phyloP scores from a whole-genome alignment of 495 filamentous ascomycete genomes.

The Pseudotulostoma volvatum region DNA sequence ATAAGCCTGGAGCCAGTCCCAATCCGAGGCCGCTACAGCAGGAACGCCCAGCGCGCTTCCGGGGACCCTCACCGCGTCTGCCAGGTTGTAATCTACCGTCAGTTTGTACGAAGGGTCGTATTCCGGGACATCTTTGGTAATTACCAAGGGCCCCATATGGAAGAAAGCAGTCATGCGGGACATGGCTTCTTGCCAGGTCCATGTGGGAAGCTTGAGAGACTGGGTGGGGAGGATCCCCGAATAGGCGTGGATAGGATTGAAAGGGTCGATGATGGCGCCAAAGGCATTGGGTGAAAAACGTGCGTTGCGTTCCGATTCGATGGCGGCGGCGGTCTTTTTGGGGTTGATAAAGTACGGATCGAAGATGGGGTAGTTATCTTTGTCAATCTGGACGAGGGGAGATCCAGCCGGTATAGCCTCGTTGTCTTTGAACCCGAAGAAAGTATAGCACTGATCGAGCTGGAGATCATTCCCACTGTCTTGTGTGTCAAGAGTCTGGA shows the following conservation, averaged over 20 bases:
- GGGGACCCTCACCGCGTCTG: slow-evolving; percentile 1
- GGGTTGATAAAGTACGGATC: not conserved
- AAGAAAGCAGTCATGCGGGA: slow-evolving; percentile 31
- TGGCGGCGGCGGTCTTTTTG: not conserved
- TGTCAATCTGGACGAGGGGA: not conserved
- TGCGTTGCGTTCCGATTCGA: not conserved
- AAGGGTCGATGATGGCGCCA: slow-evolving; percentile 31
- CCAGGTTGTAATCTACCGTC: slow-evolving; percentile 5
- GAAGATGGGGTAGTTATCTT: not conserved
- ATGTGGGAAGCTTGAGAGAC: slow-evolving; percentile 20
- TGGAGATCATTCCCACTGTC: slow-evolving; percentile 9
- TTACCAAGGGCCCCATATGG: slow-evolving; percentile 22
- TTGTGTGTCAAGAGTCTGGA: slow-evolving; percentile 1
- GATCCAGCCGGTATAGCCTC: not conserved
- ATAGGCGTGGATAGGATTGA: slow-evolving; percentile 23
- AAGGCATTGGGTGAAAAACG: slow-evolving; percentile 3
- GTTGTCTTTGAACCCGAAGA: not conserved
- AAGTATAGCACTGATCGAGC: slow-evolving; percentile 15
- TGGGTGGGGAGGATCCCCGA: slow-evolving; percentile 19
- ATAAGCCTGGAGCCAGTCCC: slow-evolving; percentile 35
- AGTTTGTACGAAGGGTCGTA: slow-evolving; percentile 5
- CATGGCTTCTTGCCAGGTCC: slow-evolving; percentile 28
- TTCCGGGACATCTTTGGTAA: slow-evolving; percentile 14
- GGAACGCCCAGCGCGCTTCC: slow-evolving; percentile 2
- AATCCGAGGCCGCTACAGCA: slow-evolving; percentile 12